Conservation (phyloP, 2,329 filamentous ascomycete species). For the Ophiostoma ulmi region DNA sequence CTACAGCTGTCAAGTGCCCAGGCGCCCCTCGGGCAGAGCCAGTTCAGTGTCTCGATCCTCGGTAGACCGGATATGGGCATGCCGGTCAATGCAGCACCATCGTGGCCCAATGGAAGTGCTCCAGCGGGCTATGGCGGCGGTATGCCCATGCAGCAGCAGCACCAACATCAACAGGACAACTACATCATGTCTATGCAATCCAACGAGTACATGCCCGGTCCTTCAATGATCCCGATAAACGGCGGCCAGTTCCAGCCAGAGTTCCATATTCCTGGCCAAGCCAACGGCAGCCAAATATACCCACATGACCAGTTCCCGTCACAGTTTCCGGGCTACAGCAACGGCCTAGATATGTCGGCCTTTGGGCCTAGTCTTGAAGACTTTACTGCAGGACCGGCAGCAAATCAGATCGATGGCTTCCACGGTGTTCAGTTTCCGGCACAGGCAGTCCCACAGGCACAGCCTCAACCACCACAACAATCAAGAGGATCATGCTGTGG, state of each 20-base stretch:
- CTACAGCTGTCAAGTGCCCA: slow-evolving; percentile 36
- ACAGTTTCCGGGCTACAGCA: background rate
- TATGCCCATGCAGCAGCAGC: slow-evolving; percentile 7
- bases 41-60: background rate
- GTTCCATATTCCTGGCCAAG: background rate
- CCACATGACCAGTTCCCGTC: background rate
- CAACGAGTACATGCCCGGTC: background rate
- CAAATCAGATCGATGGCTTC: slow-evolving; percentile 12
- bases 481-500: background rate
- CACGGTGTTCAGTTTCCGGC: background rate
- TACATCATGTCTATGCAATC: background rate
- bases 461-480: background rate
- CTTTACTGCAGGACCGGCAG: background rate
- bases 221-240: background rate
- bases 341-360: background rate
- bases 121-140: background rate
- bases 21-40: slow-evolving; percentile 41
- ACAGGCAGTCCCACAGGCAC: background rate
- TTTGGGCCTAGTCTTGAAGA: slow-evolving; percentile 10
- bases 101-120: slow-evolving; percentile 18
- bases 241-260: background rate
- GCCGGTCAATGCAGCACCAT: slow-evolving; percentile 14
- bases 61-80: slow-evolving; percentile 1
- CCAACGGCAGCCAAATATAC: background rate
- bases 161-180: background rate